Percentiles rank a stretch among this genome's conserved stretches.
Conservation (phyloP, 495 filamentous ascomycete species). For the Aspergillus sclerotioniger region DNA sequence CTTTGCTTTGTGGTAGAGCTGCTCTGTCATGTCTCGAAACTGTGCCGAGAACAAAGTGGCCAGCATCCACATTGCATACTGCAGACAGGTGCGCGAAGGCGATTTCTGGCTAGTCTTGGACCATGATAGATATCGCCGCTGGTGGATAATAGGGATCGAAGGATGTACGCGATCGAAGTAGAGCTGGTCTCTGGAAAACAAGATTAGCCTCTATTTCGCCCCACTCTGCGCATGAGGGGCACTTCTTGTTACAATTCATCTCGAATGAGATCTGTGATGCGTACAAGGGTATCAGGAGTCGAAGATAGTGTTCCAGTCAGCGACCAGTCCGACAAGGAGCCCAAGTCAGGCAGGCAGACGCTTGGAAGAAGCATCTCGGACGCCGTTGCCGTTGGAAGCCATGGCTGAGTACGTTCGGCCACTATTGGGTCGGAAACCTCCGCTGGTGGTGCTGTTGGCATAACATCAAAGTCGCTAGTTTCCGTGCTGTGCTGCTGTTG, state of each 20-base stretch:
- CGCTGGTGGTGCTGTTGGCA: neutral
- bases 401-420: neutral
- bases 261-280: neutral
- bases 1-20: constrained; percentile 26
- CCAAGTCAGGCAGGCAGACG: neutral
- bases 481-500: neutral
- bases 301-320: neutral
- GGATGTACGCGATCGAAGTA: constrained; percentile 35
- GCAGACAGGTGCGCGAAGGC: constrained; percentile 21
- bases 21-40: constrained; percentile 16
- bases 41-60: constrained; percentile 27
- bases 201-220: neutral
- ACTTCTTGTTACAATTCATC: neutral
- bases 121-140: constrained; percentile 25
- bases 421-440: neutral
- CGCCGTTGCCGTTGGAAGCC: neutral
- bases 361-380: neutral
- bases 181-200: constrained; percentile 30
- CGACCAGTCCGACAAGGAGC: neutral
- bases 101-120: constrained; percentile 10
- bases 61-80: constrained; percentile 35
- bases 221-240: neutral
- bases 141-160: constrained; percentile 30
- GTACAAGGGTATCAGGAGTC: neutral
- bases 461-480: neutral